Evolutionary conservation across 139 green algal species (phyloP), one percentile per base, ranked within the genome.

Genomic region (Spirogloea muscicola): DNA sequence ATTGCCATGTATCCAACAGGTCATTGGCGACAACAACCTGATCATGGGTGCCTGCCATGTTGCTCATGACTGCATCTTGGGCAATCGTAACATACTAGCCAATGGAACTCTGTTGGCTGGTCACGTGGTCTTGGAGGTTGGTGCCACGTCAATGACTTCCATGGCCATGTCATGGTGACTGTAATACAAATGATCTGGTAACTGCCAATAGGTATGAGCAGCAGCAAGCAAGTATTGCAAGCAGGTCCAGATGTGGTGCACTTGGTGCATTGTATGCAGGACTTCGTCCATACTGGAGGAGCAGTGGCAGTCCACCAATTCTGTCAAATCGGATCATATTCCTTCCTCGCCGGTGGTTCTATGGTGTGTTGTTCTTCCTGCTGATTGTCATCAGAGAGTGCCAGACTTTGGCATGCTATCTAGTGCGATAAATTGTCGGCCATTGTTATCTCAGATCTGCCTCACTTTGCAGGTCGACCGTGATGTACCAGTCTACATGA

Each of bases 11-110:
- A 16, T 6, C 27, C 2, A 61, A 10, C 72, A 80, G 72, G 0
- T 74, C 1, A 69, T 85, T 37, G 79, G 79, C 16, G 40, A 85
- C 46, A 2, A 59, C 44, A 85, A 85, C 51, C 76, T 85, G 49
- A 83, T 85, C 36, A 85, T 85, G 79, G 79, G 79, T 3, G 39
- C 40, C 9, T 84, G 64, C 55, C 79, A 85, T 58, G 74, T 85
- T 33, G 79, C 65, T 6, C 79, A 85, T 37, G 79, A 85, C n/a
- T 81, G 71, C 41, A 59, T 57, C 25, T 49, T 85, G 29, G 79
- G 79, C 63, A 79, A 82, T 49, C 38, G 21, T 29, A 86, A 85
- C 76, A 85, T 85, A 29, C 33, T 85, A 13, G 79, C 77, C 40
- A 85, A 85, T 37, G 78, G 48, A 18, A 83, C 79, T 39, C 63